Conservation (phyloP, 2,329 filamentous ascomycete species). For the Paracamarosporium sp. region DNA sequence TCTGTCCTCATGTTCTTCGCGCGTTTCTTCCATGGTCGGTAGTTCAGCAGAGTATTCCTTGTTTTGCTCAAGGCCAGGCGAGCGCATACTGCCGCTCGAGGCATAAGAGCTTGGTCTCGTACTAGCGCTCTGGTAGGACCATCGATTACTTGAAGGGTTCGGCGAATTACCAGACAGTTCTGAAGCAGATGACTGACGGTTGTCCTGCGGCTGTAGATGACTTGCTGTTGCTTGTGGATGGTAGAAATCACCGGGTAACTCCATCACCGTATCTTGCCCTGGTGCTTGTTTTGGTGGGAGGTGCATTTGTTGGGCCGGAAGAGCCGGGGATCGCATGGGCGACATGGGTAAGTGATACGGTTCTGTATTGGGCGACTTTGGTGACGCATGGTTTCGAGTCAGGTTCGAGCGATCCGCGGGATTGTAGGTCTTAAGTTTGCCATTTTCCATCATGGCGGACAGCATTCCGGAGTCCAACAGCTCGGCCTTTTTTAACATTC, state of each 20-base stretch:
- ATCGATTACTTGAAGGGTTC: slow-evolving; percentile 35
- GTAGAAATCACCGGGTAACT: slow-evolving; percentile 52
- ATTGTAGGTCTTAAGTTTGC: slow-evolving; percentile 66
- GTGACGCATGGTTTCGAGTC: slow-evolving; percentile 18
- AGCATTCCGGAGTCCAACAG: slow-evolving; percentile 70
- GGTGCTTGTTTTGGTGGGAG: slow-evolving; percentile 27
- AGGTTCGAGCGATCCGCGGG: slow-evolving; percentile 46
- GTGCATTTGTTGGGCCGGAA: slow-evolving; percentile 19
- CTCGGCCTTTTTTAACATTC: slow-evolving; percentile 75
- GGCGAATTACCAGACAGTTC: slow-evolving; percentile 33
- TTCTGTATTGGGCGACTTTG: slow-evolving; percentile 28
- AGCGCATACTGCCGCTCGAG: slow-evolving; percentile 44
- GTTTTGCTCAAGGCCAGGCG: slow-evolving; percentile 37
- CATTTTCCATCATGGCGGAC: slow-evolving; percentile 71
- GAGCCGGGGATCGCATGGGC: slow-evolving; percentile 30
- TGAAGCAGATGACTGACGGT: slow-evolving; percentile 29
- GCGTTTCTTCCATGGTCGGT: slow-evolving; percentile 44
- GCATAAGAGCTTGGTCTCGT: slow-evolving; percentile 46
- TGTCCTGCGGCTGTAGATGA: slow-evolving; percentile 33
- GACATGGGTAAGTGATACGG: slow-evolving; percentile 38
- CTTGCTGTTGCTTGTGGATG: slow-evolving; percentile 39
- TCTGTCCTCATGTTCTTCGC: slow-evolving; percentile 33
- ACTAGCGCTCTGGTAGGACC: slow-evolving; percentile 40
- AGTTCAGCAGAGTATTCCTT: slow-evolving; percentile 42
- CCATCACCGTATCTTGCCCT: slow-evolving; percentile 46